Base-by-base conservation (phyloP, 495 filamentous ascomycete species). In the Podospora tetraspora region DNA sequence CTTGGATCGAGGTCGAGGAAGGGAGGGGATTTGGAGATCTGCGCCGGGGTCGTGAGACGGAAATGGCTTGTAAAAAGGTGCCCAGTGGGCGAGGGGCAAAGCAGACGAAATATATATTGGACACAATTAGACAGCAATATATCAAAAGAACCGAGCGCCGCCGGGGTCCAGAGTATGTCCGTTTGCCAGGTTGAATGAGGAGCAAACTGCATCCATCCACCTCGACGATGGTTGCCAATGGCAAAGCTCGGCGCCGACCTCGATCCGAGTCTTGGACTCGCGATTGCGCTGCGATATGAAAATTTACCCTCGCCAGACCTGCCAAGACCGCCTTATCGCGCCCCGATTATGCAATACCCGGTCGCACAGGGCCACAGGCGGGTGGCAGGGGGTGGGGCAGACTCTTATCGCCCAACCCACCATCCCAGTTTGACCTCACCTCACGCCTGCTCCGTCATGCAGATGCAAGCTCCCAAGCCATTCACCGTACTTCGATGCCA, bases 291-390 rank as follows among this genome's bases (percentile, higher is more conserved):
- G 30, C 64, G 67, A 71, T 64, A 66, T 43, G 56, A 64, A 70
- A 71, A 70, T 58, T 69, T 61, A 58, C 63, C 63, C 23, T 52
- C 62, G 57, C 68, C 23, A 63, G 16, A 23, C 12, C 11, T 29
- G 9, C 56, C 34, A 61, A 30, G 29, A 19, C n/a, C 5, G 10
- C 27, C 65, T 70, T 72, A 75, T 75, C 69, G 30, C 3, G 43
- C 64, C 71, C 63, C 73, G 71, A 0, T 64, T 71, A 69, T 71
- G 70, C 70, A 74, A 72, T 71, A 67, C 27, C 21, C 19, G 66
- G 52, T 27, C 24, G 58, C 64, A 34, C 24, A 30, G 57, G 22
- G 11, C 43, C 23, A 62, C 59, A 60, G 63, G 25, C 23, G 30
- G 30, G 21, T 32, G 22, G 12, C 30, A 21, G 57, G 21, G 43